A percentile compares a stretch with the other conserved stretches of the same genome.
Conservation (phyloP, 1,284 basidiomycete species). For the Ganoderma resinaceum region DNA sequence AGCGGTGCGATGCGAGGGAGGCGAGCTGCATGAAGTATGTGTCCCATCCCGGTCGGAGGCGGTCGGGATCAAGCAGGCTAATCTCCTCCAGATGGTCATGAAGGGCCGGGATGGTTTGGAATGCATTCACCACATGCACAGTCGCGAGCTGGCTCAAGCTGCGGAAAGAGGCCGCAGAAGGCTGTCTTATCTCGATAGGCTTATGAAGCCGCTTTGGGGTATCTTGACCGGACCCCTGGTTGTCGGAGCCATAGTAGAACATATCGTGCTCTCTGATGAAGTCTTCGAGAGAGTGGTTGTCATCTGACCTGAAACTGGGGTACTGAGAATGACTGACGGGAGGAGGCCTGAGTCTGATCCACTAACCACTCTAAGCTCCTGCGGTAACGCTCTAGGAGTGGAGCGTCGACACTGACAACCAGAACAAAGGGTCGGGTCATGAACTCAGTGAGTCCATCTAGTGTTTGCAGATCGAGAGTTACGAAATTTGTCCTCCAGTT, state of each 20-base stretch:
- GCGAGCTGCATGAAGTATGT: slow-evolving; percentile 97
- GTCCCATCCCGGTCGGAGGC: slow-evolving; percentile 91
- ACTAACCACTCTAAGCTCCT: slow-evolving; percentile 56
- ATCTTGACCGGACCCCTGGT: slow-evolving; percentile 1
- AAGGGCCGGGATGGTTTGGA: slow-evolving; percentile 60
- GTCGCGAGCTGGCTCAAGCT: slow-evolving; percentile 59
- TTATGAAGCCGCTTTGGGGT: slow-evolving; percentile 4
- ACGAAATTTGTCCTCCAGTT: slow-evolving; percentile 88
- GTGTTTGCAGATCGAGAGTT: slow-evolving; percentile 74
- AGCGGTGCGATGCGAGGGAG: slow-evolving; percentile 84
- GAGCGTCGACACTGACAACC: slow-evolving; percentile 88
- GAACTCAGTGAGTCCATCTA: slow-evolving; percentile 73
- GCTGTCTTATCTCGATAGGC: slow-evolving; percentile 3
- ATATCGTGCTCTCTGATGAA: slow-evolving; percentile 41
- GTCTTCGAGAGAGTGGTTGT: slow-evolving; percentile 62
- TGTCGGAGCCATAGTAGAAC: slow-evolving; percentile 37
- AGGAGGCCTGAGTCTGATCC: not conserved
- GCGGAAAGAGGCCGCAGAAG: slow-evolving; percentile 38
- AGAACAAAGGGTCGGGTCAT: slow-evolving; percentile 92
- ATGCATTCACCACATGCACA: slow-evolving; percentile 79
- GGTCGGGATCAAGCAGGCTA: slow-evolving; percentile 73
- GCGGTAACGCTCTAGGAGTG: slow-evolving; percentile 67
- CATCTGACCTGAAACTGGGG: slow-evolving; percentile 25
- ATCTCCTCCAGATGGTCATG: slow-evolving; percentile 71
- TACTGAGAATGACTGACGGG: slow-evolving; percentile 11